phyloP scores from a whole-genome alignment of 805 yeast genomes.

The Barnettozyma californica region DNA sequence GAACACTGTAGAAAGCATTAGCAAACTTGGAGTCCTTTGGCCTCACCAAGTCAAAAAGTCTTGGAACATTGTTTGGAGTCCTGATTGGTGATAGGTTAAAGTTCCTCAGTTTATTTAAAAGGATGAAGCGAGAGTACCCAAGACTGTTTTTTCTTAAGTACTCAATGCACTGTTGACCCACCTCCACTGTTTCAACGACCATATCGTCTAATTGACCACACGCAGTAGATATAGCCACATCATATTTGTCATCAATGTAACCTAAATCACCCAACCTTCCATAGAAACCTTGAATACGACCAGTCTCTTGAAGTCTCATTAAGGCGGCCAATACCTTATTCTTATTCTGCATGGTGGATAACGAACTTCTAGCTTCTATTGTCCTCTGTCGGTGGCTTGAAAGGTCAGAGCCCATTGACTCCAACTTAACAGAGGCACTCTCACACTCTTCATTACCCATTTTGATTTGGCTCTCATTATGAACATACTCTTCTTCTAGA shows the following conservation, averaged over 20 bases:
- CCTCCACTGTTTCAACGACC: slow-evolving; percentile 78
- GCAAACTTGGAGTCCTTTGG: slow-evolving; percentile 64
- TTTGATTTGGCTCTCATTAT: slow-evolving; percentile 46
- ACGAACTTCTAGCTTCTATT: slow-evolving; percentile 58
- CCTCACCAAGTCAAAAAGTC: slow-evolving; percentile 77
- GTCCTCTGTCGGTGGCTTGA: slow-evolving; percentile 53
- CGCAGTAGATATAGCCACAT: slow-evolving; percentile 92
- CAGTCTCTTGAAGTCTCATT: slow-evolving; percentile 64
- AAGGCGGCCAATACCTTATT: slow-evolving; percentile 69
- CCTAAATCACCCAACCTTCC: slow-evolving; percentile 94
- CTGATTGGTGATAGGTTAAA: slow-evolving; percentile 52
- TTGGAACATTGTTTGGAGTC: slow-evolving; percentile 72
- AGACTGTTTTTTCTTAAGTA: slow-evolving; percentile 74
- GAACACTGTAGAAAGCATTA: slow-evolving; percentile 85
- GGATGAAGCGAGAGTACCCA: slow-evolving; percentile 86
- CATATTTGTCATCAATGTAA: slow-evolving; percentile 81
- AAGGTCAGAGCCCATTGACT: slow-evolving; percentile 49
- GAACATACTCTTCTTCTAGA: slow-evolving; percentile 44
- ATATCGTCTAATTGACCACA: slow-evolving; percentile 86
- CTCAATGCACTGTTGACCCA: slow-evolving; percentile 75
- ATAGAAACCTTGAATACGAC: slow-evolving; percentile 78
- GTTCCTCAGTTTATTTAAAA: slow-evolving; percentile 65
- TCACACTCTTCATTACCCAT: slow-evolving; percentile 54
- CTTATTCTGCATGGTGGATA: slow-evolving; percentile 57
- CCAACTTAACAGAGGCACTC: slow-evolving; percentile 43